These are phyloP conservation scores for Drechslerella coelobrocha DNA, from an alignment of 2,329 filamentous ascomycete genomes.

Conservation along the genomic window DNA sequence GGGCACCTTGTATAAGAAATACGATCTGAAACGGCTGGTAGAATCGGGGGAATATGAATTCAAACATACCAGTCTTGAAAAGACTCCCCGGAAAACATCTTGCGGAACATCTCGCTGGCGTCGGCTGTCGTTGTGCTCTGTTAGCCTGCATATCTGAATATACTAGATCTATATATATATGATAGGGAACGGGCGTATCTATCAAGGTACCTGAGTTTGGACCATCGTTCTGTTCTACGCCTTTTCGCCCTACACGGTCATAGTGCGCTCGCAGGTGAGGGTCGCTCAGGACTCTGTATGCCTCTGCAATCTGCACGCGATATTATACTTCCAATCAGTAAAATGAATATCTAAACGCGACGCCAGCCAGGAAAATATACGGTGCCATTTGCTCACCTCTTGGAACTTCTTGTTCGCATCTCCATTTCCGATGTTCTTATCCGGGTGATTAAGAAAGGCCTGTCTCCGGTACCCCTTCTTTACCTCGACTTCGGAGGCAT, in stretches of 20 bases:
- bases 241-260: constrained; percentile 22
- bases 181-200: neutral
- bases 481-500: constrained; percentile 25
- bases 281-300: constrained; percentile 29
- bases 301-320: constrained; percentile 23
- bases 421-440: constrained; percentile 28
- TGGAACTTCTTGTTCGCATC: constrained; percentile 26
- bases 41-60: neutral
- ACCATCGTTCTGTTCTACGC: constrained; percentile 17
- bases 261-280: constrained; percentile 22
- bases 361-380: too few species aligned
- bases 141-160: neutral
- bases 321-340: too few species aligned
- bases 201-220: constrained; percentile 3
- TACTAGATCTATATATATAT: neutral
- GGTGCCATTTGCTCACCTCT: too few species aligned
- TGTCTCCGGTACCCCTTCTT: constrained; percentile 36
- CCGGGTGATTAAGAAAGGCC: constrained; percentile 32
- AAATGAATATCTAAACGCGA: too few species aligned
- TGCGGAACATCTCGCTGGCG: constrained; percentile 32
- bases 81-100: constrained; percentile 36
- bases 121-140: constrained; percentile 5
- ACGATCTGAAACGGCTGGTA: too few species aligned
- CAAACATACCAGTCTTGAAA: constrained; percentile 31
- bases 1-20: neutral